These are phyloP conservation scores for Nothophoma quercina DNA, from an alignment of 2,329 filamentous ascomycete species.

Conservation along the genomic window DNA sequence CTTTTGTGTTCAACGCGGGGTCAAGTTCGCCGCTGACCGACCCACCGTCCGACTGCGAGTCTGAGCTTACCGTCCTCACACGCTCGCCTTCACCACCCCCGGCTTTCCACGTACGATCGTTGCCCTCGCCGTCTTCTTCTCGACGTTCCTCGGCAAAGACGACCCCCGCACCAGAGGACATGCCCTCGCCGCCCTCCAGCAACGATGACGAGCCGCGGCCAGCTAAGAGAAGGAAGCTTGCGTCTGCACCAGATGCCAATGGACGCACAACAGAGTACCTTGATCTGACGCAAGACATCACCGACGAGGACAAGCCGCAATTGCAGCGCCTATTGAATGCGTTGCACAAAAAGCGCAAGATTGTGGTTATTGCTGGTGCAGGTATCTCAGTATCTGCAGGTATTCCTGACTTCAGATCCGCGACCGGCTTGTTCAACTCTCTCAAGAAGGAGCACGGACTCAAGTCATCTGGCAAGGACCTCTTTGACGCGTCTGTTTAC, in stretches of 20 bases:
- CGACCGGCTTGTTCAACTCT: conserved; percentile 85
- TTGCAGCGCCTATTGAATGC: conserved; percentile 76
- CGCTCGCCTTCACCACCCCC: conserved; percentile 45
- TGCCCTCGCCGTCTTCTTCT: conserved; percentile 54
- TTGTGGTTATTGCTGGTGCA: conserved; percentile 94
- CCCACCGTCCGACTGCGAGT: conserved; percentile 45
- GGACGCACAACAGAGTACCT: conserved; percentile 83
- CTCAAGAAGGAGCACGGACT: conserved; percentile 87
- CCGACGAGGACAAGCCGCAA: conserved; percentile 65
- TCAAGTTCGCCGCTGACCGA: conserved; percentile 53
- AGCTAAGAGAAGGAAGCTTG: conserved; percentile 74
- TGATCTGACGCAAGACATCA: conserved; percentile 68
- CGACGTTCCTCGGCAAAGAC: conserved; percentile 56
- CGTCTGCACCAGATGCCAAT: conserved; percentile 53
- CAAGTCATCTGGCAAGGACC: conserved; percentile 90
- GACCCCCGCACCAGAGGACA: conserved; percentile 56
- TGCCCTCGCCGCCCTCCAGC: conserved; percentile 53
- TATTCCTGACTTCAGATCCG: conserved; percentile 95
- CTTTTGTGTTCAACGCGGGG: conserved; percentile 24
- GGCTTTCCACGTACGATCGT: conserved; percentile 36
- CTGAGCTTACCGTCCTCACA: conserved; percentile 38
- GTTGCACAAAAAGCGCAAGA: conserved; percentile 89
- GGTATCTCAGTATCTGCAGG: conserved; percentile 97
- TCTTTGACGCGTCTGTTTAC: conserved; percentile 98
- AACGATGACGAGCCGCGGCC: conserved; percentile 72